phyloP scores from a whole-genome alignment of 2,329 filamentous ascomycete species.

The Malbranchea cinnamomea region DNA sequence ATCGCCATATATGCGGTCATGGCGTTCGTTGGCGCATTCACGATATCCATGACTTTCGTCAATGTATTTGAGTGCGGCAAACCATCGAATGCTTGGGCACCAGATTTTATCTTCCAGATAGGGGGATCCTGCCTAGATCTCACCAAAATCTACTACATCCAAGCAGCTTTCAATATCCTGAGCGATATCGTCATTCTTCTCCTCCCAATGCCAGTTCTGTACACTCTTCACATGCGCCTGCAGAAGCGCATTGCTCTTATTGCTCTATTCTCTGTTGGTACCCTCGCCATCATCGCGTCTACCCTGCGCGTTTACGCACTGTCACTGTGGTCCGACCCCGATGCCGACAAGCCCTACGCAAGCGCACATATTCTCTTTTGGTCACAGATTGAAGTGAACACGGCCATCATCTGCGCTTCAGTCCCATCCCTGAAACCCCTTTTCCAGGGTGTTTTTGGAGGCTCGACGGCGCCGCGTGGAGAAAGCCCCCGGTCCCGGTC shows the following conservation, averaged over 20 bases:
- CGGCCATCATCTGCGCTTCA: slow-evolving; percentile 13
- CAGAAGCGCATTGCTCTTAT: slow-evolving; percentile 20
- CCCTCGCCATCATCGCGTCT: slow-evolving; percentile 15
- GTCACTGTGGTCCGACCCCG: slow-evolving; percentile 1
- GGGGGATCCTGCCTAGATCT: slow-evolving; percentile 1
- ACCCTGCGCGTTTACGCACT: slow-evolving; percentile 16
- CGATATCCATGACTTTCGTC: slow-evolving; percentile 17
- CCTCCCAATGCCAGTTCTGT: slow-evolving; percentile 21
- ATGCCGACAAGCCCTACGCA: slow-evolving; percentile 1
- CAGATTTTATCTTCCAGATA: slow-evolving; percentile 1
- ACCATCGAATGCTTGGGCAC: slow-evolving; percentile 2
- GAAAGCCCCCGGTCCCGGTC: too few species aligned
- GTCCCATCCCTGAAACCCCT: slow-evolving; percentile 14
- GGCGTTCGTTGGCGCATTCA: slow-evolving; percentile 12
- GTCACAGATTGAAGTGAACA: slow-evolving; percentile 12
- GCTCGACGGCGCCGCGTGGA: not conserved
- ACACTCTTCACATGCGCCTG: slow-evolving; percentile 17
- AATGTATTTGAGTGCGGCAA: slow-evolving; percentile 16
- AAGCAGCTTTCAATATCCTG: slow-evolving; percentile 17
- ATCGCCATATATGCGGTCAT: slow-evolving; percentile 16
- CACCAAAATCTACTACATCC: slow-evolving; percentile 2
- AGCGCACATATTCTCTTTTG: slow-evolving; percentile 9
- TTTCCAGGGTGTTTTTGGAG: slow-evolving; percentile 5
- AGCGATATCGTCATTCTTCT: slow-evolving; percentile 21
- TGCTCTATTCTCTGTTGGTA: slow-evolving; percentile 17